Evolutionary conservation across 2,329 filamentous ascomycete species (phyloP).

Genomic region (Didymella sp.): DNA sequence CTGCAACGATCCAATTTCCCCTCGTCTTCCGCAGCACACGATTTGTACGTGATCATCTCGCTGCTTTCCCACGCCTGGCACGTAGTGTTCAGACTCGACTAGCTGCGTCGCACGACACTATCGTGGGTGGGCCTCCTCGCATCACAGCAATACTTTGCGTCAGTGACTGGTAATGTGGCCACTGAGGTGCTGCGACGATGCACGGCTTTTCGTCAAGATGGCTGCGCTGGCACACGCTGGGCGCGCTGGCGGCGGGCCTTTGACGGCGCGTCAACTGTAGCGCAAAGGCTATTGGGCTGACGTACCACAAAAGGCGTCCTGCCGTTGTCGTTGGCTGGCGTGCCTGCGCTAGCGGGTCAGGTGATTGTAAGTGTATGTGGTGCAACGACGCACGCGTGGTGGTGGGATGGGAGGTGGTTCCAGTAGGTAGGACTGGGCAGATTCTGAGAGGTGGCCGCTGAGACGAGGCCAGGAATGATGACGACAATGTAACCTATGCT

Average conservation of each 20-base stretch:
- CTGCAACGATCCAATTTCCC: constrained; percentile 3
- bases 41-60: constrained; percentile 12
- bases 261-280: constrained; percentile 18
- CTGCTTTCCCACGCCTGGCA: not conserved
- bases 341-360: constrained; percentile 21
- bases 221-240: constrained; percentile 8
- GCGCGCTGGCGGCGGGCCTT: constrained; percentile 10
- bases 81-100: not conserved
- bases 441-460: not conserved
- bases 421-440: not conserved
- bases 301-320: constrained; percentile 18
- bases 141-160: constrained; percentile 11
- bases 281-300: constrained; percentile 15
- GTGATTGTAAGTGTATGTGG: constrained; percentile 21
- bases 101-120: constrained; percentile 11
- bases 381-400: constrained; percentile 14
- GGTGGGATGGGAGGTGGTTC: not conserved
- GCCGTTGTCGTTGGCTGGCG: constrained; percentile 17
- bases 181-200: constrained; percentile 8
- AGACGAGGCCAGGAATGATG: too few relatives aligned
- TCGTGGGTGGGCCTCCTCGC: not conserved
- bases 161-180: constrained; percentile 9
- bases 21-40: constrained; percentile 15
- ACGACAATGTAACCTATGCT: too few relatives aligned
- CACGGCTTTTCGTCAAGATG: constrained; percentile 2